A percentile compares a stretch with the other conserved stretches of the same genome.
Conservation (phyloP, 352 stramenopile genomes). For the Phytopythium vexans region DNA sequence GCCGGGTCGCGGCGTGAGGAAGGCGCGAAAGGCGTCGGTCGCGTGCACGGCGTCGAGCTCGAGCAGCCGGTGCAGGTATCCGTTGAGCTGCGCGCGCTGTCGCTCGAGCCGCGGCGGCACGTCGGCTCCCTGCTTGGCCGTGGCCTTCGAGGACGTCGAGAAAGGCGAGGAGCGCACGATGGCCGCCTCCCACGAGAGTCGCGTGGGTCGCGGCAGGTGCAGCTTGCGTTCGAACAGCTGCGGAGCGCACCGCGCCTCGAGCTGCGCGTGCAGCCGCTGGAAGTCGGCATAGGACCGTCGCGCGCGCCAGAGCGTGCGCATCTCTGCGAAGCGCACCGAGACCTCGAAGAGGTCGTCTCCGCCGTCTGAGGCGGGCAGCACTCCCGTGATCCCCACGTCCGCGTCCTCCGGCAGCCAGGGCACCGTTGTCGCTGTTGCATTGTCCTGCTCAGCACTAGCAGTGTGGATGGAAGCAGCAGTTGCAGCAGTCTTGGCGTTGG, state of each 20-base stretch:
- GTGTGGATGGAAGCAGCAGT: no score
- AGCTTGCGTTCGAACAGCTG: conserved; percentile 37
- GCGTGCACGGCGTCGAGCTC: conserved; percentile 49
- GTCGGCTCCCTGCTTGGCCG: conserved; percentile 7
- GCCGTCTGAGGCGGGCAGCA: conserved; percentile 10
- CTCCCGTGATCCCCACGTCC: conserved; percentile 49
- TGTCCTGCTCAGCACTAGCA: neutral
- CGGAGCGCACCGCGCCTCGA: conserved; percentile 19
- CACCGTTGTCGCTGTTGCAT: neutral
- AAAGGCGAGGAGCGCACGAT: conserved; percentile 1
- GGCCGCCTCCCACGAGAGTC: conserved; percentile 28
- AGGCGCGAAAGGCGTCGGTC: conserved; percentile 34
- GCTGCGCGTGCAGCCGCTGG: conserved; percentile 31
- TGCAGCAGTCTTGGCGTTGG: no score
- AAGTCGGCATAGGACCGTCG: conserved; percentile 53
- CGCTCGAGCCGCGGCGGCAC: conserved; percentile 26
- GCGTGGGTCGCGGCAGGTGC: conserved; percentile 33
- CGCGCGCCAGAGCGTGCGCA: conserved; percentile 39
- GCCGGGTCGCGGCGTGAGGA: conserved; percentile 39
- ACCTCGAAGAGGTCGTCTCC: conserved; percentile 45
- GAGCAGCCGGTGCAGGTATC: conserved; percentile 59
- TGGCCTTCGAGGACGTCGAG: neutral
- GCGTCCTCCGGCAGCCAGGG: conserved; percentile 40
- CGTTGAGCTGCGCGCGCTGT: conserved; percentile 47
- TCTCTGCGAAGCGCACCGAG: conserved; percentile 46